Evolutionary conservation across 352 stramenopile species (phyloP).

Genomic region (Globisporangium spinosum): DNA sequence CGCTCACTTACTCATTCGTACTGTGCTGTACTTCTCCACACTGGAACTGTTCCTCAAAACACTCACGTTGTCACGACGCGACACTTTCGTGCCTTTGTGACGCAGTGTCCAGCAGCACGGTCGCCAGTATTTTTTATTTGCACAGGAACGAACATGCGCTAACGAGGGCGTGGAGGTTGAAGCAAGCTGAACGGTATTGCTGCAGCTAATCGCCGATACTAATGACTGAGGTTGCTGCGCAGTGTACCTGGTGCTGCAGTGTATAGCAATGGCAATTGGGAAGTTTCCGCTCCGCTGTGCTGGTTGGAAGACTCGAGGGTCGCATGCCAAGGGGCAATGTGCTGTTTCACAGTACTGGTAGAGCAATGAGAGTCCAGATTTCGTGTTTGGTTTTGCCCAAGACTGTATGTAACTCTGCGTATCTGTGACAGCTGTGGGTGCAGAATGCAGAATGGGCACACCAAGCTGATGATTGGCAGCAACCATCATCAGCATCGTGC

Average conservation of each 20-base stretch:
- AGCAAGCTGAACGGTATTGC: not conserved
- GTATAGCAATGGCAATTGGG: no score
- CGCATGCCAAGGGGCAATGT: no score
- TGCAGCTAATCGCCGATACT: no score
- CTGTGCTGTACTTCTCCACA: not conserved
- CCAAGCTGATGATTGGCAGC: no score
- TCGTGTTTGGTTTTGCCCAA: not conserved
- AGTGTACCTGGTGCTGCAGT: no score
- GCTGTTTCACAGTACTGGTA: no score
- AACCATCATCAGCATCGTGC: not conserved
- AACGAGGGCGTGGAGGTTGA: not conserved
- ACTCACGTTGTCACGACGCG: not conserved
- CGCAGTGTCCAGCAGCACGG: not conserved
- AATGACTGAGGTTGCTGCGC: no score
- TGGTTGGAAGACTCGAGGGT: no score
- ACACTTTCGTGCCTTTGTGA: not conserved
- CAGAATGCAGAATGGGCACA: not conserved
- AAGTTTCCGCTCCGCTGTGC: no score
- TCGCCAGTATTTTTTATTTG: not conserved
- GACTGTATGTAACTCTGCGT: not conserved
- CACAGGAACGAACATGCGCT: not conserved
- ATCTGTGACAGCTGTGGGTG: not conserved
- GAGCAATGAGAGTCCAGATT: not conserved
- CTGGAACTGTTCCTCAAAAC: not conserved
- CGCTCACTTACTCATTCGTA: not conserved